Evolutionary conservation across 2,329 filamentous ascomycete genomes (phyloP), one percentile per base, ranked within the genome.

Genomic region (Neopestalotiopsis sp.): DNA sequence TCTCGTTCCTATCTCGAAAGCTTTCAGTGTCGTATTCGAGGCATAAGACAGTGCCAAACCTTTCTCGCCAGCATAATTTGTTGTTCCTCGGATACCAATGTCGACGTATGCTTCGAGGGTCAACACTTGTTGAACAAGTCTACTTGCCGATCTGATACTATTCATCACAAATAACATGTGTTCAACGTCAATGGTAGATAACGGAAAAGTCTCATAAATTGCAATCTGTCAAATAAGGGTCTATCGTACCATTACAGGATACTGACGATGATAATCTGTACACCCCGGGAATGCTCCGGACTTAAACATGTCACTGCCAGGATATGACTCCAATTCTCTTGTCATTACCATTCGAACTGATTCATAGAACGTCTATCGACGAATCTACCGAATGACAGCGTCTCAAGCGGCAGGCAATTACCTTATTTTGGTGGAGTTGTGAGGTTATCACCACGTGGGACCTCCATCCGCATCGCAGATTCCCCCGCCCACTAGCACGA

Each of bases 401-500:
- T 10, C 45, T 58, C 13, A 14, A 30, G 13, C 10, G 30, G 57
- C 57, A 28, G 57, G 24, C 10, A 7, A 28, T 20, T 62, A 30
- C 59, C 32, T 20, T 17, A 12, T 62, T 40, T 42, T 30, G 12
- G 30, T 59, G 57, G 59, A 62, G 32, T 34, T 62, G 24, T 62
- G 59, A 62, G 59, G 59, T 62, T 62, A 62, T 62, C 32, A 34
- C 59, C 59, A 62, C 30, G 45, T 53, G 45, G 45, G 30, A 40
- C n/a, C 14, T 62, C 14, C 28, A 34, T 40, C 59, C 34, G 34
- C 30, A 59, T 30, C 57, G 13, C 17, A n/a, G 49, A 59, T 59
- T 20, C n/a, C 59, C 59, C 59, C 59, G 30, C 32, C 32, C 45
- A 53, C 45, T 53, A 53, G 20, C 45, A 53, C 45, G 45, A 17